These are phyloP conservation scores for Mycena galericulata DNA, from an alignment of 768 basidiomycete genomes.

Conservation along the genomic window DNA sequence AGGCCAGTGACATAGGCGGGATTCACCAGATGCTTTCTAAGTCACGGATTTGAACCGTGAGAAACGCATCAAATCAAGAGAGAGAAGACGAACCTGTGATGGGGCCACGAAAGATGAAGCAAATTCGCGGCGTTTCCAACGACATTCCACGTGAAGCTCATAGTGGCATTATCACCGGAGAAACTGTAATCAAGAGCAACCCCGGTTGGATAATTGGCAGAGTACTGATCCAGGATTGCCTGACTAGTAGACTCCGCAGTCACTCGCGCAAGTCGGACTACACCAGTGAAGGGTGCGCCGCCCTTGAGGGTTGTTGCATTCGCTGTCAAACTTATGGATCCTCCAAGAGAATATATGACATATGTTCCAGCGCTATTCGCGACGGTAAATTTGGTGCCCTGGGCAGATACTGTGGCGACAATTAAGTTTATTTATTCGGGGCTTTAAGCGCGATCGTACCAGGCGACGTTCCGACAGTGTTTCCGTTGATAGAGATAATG, in stretches of 20 bases:
- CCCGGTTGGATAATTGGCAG: slow-evolving; percentile 45
- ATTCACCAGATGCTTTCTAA: slow-evolving; percentile 42
- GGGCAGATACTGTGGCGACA: slow-evolving; percentile 35
- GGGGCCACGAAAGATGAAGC: slow-evolving; percentile 50
- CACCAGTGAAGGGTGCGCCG: slow-evolving; percentile 42
- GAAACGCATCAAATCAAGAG: background rate
- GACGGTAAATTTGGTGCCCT: slow-evolving; percentile 45
- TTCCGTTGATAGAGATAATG: slow-evolving; percentile 46
- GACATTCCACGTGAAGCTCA: slow-evolving; percentile 48
- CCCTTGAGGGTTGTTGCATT: slow-evolving; percentile 38
- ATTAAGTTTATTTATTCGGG: background rate
- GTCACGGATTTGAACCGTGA: slow-evolving; percentile 26
- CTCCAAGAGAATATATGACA: slow-evolving; percentile 47
- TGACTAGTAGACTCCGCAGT: slow-evolving; percentile 44
- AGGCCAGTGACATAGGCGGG: slow-evolving; percentile 39
- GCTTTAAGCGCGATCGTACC: slow-evolving; percentile 30
- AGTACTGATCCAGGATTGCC: slow-evolving; percentile 45
- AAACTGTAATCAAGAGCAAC: slow-evolving; percentile 46
- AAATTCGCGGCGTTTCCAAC: slow-evolving; percentile 44
- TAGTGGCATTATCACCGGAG: slow-evolving; percentile 42
- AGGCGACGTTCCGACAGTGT: slow-evolving; percentile 34
- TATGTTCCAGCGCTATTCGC: slow-evolving; percentile 46
- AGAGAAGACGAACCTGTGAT: slow-evolving; percentile 43
- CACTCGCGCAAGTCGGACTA: slow-evolving; percentile 42
- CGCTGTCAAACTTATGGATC: slow-evolving; percentile 44